A percentile compares a stretch with the other conserved stretches of the same genome.
These are phyloP conservation scores for Mycena citricolor DNA, from an alignment of 1,284 basidiomycete genomes.

Conservation along the genomic window DNA sequence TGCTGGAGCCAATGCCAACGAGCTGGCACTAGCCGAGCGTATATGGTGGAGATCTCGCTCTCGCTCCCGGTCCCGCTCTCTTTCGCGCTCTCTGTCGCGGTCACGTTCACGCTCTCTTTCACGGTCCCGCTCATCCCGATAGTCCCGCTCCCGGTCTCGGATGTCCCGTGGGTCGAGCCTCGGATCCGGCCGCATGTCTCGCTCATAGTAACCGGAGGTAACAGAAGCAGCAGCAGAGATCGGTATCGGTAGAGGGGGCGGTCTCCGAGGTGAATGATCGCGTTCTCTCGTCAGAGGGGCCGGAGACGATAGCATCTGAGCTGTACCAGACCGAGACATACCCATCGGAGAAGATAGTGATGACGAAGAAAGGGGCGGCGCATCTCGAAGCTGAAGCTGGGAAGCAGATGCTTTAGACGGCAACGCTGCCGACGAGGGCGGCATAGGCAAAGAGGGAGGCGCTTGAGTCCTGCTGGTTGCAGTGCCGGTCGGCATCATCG, in stretches of 20 bases:
- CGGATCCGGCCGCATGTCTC: conserved; percentile 10
- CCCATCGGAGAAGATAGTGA: too few relatives aligned
- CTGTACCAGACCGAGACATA: too few relatives aligned
- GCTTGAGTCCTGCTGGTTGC: too few relatives aligned
- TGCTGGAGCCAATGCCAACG: neutral
- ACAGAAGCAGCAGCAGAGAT: neutral
- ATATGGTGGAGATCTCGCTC: conserved; percentile 15
- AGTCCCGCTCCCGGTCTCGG: conserved; percentile 2
- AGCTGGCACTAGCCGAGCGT: conserved; percentile 2
- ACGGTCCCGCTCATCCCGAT: neutral
- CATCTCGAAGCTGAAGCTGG: too few relatives aligned
- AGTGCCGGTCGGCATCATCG: conserved; percentile 10
- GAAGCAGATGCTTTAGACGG: too few relatives aligned
- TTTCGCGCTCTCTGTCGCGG: conserved; percentile 1
- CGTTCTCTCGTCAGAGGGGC: too few relatives aligned
- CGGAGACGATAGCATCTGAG: too few relatives aligned
- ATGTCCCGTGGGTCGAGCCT: conserved; percentile 17
- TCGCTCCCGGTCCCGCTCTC: conserved; percentile 6
- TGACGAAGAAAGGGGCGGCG: too few relatives aligned
- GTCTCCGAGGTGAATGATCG: conserved; percentile 11
- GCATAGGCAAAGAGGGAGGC: too few relatives aligned
- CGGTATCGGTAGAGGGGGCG: conserved; percentile 13
- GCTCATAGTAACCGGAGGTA: conserved; percentile 13
- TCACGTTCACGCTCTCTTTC: conserved; percentile 4
- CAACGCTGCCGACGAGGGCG: too few relatives aligned